Evolutionary conservation across 495 filamentous ascomycete species (phyloP).

Genomic region (Lophium mytilinum): DNA sequence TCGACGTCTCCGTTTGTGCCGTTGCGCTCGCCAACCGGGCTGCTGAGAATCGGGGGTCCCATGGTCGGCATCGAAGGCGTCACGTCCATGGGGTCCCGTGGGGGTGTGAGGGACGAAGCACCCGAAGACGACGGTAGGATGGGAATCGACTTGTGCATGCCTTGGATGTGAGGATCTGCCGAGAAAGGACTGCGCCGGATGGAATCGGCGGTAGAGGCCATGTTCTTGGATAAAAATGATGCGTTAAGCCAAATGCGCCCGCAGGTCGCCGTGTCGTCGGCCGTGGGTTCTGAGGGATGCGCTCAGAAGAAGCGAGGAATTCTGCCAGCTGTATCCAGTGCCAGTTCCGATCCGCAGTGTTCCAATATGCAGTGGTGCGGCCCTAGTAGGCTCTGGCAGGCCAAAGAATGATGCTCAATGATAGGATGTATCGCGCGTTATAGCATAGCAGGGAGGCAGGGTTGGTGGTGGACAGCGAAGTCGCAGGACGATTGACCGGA

Average conservation of each 20-base stretch:
- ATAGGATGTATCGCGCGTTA: conserved; percentile 1
- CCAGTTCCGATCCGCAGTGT: too few relatives aligned
- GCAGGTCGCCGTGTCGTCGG: too few relatives aligned
- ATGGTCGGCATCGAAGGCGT: conserved; percentile 25
- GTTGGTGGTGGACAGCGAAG: background rate
- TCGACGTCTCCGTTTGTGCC: conserved; percentile 8
- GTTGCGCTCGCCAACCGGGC: conserved; percentile 29
- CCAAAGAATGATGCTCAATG: background rate
- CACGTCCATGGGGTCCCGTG: conserved; percentile 33
- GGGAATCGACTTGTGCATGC: conserved; percentile 30
- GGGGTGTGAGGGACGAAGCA: conserved; percentile 14
- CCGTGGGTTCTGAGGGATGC: too few relatives aligned
- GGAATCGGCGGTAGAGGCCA: conserved; percentile 30
- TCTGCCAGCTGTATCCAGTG: background rate
- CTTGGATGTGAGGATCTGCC: conserved; percentile 18
- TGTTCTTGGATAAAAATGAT: conserved; percentile 2
- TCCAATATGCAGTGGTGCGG: background rate
- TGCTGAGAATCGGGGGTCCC: conserved; percentile 30
- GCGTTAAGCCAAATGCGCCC: too few relatives aligned
- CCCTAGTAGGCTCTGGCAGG: background rate
- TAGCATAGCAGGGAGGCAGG: conserved; percentile 9
- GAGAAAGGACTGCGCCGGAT: conserved; percentile 30
- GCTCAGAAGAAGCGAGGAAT: too few relatives aligned
- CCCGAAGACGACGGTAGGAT: conserved; percentile 30
- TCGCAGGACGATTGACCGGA: conserved; percentile 2